These are phyloP conservation scores for Gracilaria gracilis DNA, from an alignment of 23 red algal species.

Conservation along the genomic window DNA sequence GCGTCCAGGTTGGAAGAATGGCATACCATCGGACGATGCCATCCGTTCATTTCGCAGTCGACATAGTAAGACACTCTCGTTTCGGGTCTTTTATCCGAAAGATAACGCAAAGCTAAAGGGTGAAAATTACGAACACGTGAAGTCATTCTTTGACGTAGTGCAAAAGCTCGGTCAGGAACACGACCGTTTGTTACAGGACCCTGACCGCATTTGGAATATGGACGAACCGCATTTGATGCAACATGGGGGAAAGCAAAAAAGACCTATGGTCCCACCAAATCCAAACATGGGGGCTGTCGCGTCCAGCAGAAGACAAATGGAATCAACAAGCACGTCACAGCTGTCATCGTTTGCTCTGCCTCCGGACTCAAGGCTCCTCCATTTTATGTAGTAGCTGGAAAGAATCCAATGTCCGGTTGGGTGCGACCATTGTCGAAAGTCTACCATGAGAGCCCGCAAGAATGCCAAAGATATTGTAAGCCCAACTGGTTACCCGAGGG, in stretches of 20 bases:
- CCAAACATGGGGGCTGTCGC: not conserved
- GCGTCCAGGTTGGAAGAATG: not conserved
- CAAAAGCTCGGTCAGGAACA: not conserved
- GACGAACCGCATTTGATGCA: not conserved
- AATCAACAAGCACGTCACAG: no score
- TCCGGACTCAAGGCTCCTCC: slow-evolving; percentile 26
- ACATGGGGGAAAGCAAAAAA: slow-evolving; percentile 15
- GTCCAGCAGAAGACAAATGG: no score
- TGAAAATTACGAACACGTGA: slow-evolving; percentile 27
- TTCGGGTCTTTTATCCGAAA: slow-evolving; percentile 2
- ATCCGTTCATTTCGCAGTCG: not conserved
- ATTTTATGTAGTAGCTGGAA: slow-evolving; percentile 42
- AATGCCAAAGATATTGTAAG: not conserved
- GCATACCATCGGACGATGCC: slow-evolving; percentile 12
- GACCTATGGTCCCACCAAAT: not conserved
- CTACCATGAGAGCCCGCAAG: not conserved
- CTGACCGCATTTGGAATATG: not conserved
- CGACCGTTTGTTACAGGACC: not conserved
- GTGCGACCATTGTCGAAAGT: not conserved
- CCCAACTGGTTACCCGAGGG: slow-evolving; percentile 1
- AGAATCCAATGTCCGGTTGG: not conserved
- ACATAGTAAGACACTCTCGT: not conserved
- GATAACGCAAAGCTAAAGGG: slow-evolving; percentile 8
- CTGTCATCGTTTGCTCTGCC: slow-evolving; percentile 19
- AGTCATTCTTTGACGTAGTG: slow-evolving; percentile 36